A percentile compares a stretch with the other conserved stretches of the same genome.
phyloP scores from a whole-genome alignment of 805 yeast genomes.

The Ogataea glucozyma region DNA sequence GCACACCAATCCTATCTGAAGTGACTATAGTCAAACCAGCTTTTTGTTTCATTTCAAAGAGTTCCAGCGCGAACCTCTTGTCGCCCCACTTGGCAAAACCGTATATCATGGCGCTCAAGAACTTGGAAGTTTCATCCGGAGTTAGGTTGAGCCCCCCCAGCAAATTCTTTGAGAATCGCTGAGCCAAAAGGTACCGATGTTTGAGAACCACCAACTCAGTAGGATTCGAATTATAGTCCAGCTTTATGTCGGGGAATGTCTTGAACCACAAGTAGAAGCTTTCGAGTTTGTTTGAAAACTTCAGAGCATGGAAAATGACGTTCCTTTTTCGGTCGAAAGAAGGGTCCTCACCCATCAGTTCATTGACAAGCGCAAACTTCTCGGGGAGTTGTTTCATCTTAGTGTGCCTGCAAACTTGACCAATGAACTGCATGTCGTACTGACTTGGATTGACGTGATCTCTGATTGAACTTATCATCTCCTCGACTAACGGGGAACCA shows the following conservation, averaged over 20 bases:
- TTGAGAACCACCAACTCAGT: constrained; percentile 16
- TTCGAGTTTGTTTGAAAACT: constrained; percentile 8
- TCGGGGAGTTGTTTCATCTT: constrained; percentile 3
- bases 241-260: constrained; percentile 6
- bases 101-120: constrained; percentile 24
- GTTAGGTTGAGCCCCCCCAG: constrained; percentile 8
- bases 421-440: constrained; percentile 11
- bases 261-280: constrained; percentile 15
- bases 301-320: constrained; percentile 12
- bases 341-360: constrained; percentile 5
- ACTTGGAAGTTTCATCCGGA: constrained; percentile 5
- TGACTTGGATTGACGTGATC: constrained; percentile 2
- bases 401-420: constrained; percentile 6
- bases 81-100: constrained; percentile 27
- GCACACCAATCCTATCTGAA: constrained; percentile 24
- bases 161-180: constrained; percentile 14
- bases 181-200: constrained; percentile 15
- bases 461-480: constrained; percentile 4
- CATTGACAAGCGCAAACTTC: constrained; percentile 6
- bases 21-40: constrained; percentile 8
- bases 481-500: background rate
- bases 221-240: constrained; percentile 12
- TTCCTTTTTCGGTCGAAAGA: constrained; percentile 6
- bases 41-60: constrained; percentile 16
- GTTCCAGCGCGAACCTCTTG: constrained; percentile 13